phyloP scores from a whole-genome alignment of 2,329 filamentous ascomycete species.

The Elsinoe necatrix region DNA sequence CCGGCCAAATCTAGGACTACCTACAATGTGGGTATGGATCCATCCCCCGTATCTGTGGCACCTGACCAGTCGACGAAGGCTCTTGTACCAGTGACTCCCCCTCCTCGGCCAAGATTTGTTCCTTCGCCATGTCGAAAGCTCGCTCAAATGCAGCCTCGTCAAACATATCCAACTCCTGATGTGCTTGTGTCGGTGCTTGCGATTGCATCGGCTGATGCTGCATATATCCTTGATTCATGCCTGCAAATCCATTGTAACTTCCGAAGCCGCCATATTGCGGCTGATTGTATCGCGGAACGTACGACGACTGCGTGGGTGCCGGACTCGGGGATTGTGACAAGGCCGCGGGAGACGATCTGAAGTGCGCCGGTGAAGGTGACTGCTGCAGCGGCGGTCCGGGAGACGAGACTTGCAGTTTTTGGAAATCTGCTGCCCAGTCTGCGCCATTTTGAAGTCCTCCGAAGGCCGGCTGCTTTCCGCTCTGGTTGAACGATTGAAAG shows the following conservation, averaged over 20 bases:
- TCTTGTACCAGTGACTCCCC: conserved; percentile 10
- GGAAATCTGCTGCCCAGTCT: conserved; percentile 44
- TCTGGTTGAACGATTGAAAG: conserved; percentile 27
- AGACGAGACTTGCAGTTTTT: conserved; percentile 37
- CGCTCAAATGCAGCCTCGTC: conserved; percentile 49
- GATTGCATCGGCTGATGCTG: conserved; percentile 21
- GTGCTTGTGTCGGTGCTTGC: conserved; percentile 7
- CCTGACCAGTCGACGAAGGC: conserved; percentile 15
- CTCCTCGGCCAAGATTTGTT: conserved; percentile 30
- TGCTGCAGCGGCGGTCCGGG: conserved; percentile 26
- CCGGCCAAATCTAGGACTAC: not conserved
- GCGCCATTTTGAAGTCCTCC: conserved; percentile 26
- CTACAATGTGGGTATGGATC: conserved; percentile 18
- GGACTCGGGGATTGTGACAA: not conserved
- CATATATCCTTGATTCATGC: conserved; percentile 29
- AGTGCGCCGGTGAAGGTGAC: conserved; percentile 13
- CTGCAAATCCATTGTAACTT: conserved; percentile 20
- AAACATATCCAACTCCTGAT: conserved; percentile 35
- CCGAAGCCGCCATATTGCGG: conserved; percentile 25
- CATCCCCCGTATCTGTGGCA: conserved; percentile 13
- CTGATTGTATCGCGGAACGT: conserved; percentile 16
- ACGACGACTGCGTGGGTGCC: not conserved
- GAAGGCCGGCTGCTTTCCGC: conserved; percentile 19
- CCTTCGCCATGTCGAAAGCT: conserved; percentile 44
- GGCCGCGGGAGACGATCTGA: not conserved